Conservation (phyloP, 257 asterid species). For the Penstemon eatonii region DNA sequence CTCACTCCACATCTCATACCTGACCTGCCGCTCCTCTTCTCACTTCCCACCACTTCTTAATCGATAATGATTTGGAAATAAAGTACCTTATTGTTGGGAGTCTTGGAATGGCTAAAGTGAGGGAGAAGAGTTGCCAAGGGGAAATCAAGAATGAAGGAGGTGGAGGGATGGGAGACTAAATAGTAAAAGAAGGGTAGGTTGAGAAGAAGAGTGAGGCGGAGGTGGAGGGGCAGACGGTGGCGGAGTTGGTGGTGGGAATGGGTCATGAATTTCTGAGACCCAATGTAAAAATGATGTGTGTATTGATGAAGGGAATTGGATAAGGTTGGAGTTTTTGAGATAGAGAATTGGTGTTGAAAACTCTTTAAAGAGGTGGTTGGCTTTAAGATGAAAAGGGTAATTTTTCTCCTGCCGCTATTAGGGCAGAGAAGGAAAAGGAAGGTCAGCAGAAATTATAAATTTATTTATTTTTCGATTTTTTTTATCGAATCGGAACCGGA, state of each 20-base stretch:
- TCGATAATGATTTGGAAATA: slow-evolving; percentile 31
- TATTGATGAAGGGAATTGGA: no score
- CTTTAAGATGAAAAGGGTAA: no score
- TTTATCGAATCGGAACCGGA: no score
- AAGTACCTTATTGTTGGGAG: slow-evolving; percentile 38
- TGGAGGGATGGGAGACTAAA: slow-evolving; percentile 34
- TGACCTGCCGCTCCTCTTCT: no score
- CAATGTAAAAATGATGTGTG: not conserved
- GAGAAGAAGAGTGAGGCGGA: slow-evolving; percentile 32
- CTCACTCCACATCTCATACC: no score
- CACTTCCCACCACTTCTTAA: not conserved
- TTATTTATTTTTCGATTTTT: no score
- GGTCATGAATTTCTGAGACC: slow-evolving; percentile 30
- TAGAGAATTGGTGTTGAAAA: no score
- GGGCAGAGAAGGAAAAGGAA: no score
- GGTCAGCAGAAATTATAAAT: no score
- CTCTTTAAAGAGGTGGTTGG: no score
- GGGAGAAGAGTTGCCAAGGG: slow-evolving; percentile 35
- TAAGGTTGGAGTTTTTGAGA: no score
- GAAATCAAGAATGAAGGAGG: slow-evolving; percentile 41
- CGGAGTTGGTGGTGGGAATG: slow-evolving; percentile 43
- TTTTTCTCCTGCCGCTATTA: no score
- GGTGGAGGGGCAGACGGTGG: slow-evolving; percentile 38
- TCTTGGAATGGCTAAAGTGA: slow-evolving; percentile 36
- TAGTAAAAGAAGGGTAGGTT: slow-evolving; percentile 35